Conservation (phyloP, 257 asterid species). For the Solanum phureja region DNA sequence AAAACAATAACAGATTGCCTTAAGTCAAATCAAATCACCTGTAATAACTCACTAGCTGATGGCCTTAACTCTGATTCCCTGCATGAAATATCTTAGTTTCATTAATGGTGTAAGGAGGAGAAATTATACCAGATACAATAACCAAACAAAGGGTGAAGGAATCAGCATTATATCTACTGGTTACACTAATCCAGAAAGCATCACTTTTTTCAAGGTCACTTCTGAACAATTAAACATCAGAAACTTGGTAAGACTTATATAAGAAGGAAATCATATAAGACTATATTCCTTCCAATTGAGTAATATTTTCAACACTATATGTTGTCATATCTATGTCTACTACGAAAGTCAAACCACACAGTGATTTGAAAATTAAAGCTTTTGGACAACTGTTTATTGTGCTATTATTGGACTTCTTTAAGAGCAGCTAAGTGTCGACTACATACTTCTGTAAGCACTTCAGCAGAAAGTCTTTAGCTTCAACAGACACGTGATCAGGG, state of each 20-base stretch:
- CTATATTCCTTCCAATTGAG: not conserved
- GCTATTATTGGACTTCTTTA: not conserved
- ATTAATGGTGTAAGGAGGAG: not conserved
- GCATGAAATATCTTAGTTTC: not conserved
- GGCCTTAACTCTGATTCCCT: slow-evolving; percentile 90
- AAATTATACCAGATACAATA: slow-evolving; percentile 9
- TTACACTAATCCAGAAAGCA: not conserved
- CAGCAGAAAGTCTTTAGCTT: slow-evolving; percentile 84
- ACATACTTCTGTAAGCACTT: slow-evolving; percentile 88
- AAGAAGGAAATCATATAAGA: not conserved
- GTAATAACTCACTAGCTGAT: slow-evolving; percentile 77
- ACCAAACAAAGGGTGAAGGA: slow-evolving; percentile 1
- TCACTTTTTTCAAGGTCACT: not conserved
- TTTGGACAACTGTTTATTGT: not conserved
- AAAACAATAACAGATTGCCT: not conserved
- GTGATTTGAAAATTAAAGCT: not conserved
- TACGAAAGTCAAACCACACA: not conserved
- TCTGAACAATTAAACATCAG: not conserved
- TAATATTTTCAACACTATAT: not conserved
- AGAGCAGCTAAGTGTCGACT: not conserved
- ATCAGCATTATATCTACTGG: not conserved
- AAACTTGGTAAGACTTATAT: not conserved
- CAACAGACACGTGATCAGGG: slow-evolving; percentile 88
- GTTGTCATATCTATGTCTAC: not conserved
- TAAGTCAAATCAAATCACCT: slow-evolving; percentile 33